phyloP scores from a whole-genome alignment of 1,139 yeast species.

The Geotrichum citri-aurantii region DNA sequence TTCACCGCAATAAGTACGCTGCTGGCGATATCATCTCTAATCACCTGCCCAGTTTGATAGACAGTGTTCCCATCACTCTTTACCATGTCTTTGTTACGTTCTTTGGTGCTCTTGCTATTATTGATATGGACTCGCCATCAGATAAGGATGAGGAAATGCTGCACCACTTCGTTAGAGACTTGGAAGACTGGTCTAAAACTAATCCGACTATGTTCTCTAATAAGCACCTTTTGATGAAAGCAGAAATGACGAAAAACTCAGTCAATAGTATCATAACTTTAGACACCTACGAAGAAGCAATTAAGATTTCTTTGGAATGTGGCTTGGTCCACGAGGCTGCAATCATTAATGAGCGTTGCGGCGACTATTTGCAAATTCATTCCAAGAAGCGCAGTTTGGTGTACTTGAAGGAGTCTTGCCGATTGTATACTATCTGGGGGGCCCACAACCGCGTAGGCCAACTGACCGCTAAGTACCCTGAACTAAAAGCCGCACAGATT shows the following conservation, averaged over 20 bases:
- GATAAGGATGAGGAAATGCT: constrained; percentile 23
- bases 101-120: constrained; percentile 30
- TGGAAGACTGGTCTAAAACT: constrained; percentile 37
- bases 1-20: constrained; percentile 26
- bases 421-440: constrained; percentile 35
- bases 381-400: constrained; percentile 30
- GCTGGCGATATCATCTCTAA: constrained; percentile 28
- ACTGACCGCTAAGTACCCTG: constrained; percentile 25
- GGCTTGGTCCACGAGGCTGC: constrained; percentile 42
- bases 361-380: constrained; percentile 41
- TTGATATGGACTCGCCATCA: constrained; percentile 24
- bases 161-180: constrained; percentile 27
- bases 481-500: constrained; percentile 20
- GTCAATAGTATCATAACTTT: constrained; percentile 39
- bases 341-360: constrained; percentile 44
- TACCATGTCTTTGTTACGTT: constrained; percentile 31
- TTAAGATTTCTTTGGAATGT: constrained; percentile 37
- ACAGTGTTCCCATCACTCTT: constrained; percentile 28
- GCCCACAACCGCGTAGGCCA: constrained; percentile 30
- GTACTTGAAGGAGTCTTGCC: constrained; percentile 31
- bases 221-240: constrained; percentile 38
- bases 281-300: constrained; percentile 46
- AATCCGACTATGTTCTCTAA: constrained; percentile 40
- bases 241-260: constrained; percentile 31
- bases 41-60: constrained; percentile 26